These are phyloP conservation scores for Ophiocordyceps camponoti-leonardi DNA, from an alignment of 2,329 filamentous ascomycete genomes.

Conservation along the genomic window DNA sequence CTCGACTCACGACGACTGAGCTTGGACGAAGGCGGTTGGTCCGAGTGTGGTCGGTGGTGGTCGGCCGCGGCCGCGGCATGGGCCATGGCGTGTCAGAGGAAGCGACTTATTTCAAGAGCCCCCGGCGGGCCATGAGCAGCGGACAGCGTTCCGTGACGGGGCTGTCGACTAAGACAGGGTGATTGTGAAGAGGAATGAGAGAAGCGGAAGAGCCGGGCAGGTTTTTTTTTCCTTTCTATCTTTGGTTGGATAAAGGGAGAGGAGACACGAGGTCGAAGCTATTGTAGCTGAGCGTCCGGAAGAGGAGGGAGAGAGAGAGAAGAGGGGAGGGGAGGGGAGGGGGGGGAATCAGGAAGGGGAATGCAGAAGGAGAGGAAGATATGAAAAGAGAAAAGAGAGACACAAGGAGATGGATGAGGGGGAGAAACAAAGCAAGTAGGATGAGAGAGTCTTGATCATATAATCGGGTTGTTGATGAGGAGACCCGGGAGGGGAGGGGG, in stretches of 20 bases:
- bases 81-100: neutral
- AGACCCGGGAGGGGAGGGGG: no score
- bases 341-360: neutral
- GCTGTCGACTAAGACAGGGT: neutral
- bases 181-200: neutral
- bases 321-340: neutral
- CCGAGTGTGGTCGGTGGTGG: neutral
- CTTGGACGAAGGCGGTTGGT: slow-evolving; percentile 9
- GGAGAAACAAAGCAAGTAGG: neutral
- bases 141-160: neutral
- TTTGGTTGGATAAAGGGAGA: neutral
- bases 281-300: neutral
- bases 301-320: neutral
- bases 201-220: neutral
- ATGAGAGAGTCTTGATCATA: neutral
- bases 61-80: neutral
- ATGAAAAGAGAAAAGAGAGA: neutral
- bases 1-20: slow-evolving; percentile 31
- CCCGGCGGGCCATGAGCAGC: neutral
- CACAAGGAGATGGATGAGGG: neutral
- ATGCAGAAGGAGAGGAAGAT: neutral
- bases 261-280: neutral
- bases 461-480: no score
- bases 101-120: neutral
- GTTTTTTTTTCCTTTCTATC: neutral